Evolutionary conservation across 2,329 filamentous ascomycete genomes (phyloP), one percentile per base, ranked within the genome.

Genomic region (Diaporthe sp.): DNA sequence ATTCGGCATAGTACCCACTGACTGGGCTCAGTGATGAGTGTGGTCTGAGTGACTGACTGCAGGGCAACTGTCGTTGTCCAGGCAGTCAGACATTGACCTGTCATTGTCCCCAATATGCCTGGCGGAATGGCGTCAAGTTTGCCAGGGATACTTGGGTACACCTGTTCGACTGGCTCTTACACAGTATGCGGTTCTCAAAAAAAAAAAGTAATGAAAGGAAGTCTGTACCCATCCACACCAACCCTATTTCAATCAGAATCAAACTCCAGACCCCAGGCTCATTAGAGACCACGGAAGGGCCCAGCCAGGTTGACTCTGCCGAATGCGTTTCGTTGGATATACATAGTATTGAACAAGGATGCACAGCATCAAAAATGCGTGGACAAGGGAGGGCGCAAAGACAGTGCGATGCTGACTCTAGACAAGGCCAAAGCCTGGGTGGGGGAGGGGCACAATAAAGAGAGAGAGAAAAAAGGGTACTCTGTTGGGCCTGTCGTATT

Each of bases 261-360:
- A 74, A 57, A 73, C 60, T 34, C 39, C 34, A 51, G 20, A 28
- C 39, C 39, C 28, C 37, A 44, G 10, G 47, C 60, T 70, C 25
- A 47, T 60, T 47, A 28, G 61, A 68, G 65, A 55, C 49, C 25
- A 31, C 31, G 65, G 65, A 42, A 22, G 31, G 58, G 39, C 61
- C 65, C 31, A 57, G 61, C 72, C 65, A 57, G 55, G 58, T 61
- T 55, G 42, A 70, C 65, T 70, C 47, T 55, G 34, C 34, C 55
- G 72, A 34, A 68, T 47, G 61, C 65, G 72, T 68, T 74, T 68
- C 61, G 61, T 37, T 70, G 61, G 61, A 68, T 73, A 58, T 70
- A 70, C 65, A 70, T 28, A 42, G 47, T 55, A 70, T 53, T 42
- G 49, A 67, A 67, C 72, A 74, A 67, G 72, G 72, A 58, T 74